Base-by-base conservation (phyloP, 106 monocot species). In the Alisma plantagoaquatica region DNA sequence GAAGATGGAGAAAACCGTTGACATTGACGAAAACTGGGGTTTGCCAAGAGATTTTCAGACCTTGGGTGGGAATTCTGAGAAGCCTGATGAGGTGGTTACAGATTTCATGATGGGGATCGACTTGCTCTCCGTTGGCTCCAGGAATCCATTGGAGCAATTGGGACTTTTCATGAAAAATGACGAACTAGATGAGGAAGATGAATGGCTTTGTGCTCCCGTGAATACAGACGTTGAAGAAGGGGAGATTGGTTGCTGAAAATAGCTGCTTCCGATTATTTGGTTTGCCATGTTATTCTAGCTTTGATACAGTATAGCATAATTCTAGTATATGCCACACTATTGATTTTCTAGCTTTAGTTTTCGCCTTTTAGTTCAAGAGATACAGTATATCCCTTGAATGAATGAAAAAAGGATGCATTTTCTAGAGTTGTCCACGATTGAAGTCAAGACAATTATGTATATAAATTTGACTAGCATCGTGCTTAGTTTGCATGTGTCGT, bases 1-100 rank as follows among this genome's bases (percentile, higher is more conserved):
- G 23, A 60, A 82, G 82, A 74, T 87, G 77, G 76, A 78, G 43
- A 77, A 62, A 57, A 77, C 77, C 9, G 81, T 78, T 23, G 77
- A 81, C n/a, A 62, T 81, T 33, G 63, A 81, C 31, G 76, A 70
- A 62, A 76, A 80, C 26, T 55, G 41, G 14, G 46, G 54, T 7
- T 35, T 74, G 18, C 43, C 70, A 10, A 70, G 55, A 53, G 70
- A 81, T 22, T 27, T 86, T 11, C 70, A 70, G 43, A 57, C 25
- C 17, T 26, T 81, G 1, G 73, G 49, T 8, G 22, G 41, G 16
- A 19, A 47, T 12, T 14, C 31, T 22, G 50, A 32, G 10, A 38
- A 5, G 31, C 44, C 47, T 18, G 49, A 63, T 56, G 52, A 57
- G 24, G 25, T 54, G 32, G 28, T 48, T 1, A 52, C 31, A 9